Evolutionary conservation across 2,329 filamentous ascomycete genomes (phyloP).

Genomic region (Fusarium nematophilum): DNA sequence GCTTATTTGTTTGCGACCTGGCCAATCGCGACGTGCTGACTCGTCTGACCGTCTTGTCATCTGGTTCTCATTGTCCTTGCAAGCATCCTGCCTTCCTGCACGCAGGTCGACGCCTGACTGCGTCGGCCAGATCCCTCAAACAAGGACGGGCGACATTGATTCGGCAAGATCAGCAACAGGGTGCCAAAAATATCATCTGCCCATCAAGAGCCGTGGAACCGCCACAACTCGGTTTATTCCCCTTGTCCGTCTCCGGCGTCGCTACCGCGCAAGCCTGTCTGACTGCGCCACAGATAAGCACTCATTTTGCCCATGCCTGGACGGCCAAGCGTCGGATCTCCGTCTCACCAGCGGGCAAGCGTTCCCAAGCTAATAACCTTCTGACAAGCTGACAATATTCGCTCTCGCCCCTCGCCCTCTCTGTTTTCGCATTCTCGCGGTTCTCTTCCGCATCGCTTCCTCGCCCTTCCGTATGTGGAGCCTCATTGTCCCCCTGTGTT

Average conservation of each 20-base stretch:
- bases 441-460: too few relatives aligned
- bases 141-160: constrained; percentile 13
- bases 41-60: background rate
- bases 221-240: constrained; percentile 16
- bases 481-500: too few relatives aligned
- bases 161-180: constrained; percentile 25
- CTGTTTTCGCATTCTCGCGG: too few relatives aligned
- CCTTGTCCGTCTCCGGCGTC: constrained; percentile 12
- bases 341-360: too few relatives aligned
- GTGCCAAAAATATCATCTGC: constrained; percentile 30
- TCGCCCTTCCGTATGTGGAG: too few relatives aligned
- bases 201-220: background rate
- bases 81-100: background rate
- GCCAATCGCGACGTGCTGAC: constrained; percentile 17
- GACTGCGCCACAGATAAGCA: constrained; percentile 31
- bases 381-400: too few relatives aligned
- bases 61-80: background rate
- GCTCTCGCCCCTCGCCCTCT: too few relatives aligned
- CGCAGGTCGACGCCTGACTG: background rate
- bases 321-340: too few relatives aligned
- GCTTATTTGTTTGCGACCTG: background rate
- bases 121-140: background rate
- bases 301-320: too few relatives aligned
- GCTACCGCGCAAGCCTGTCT: constrained; percentile 11
- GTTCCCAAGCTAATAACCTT: too few relatives aligned